phyloP scores from a whole-genome alignment of 1,284 basidiomycete species.

The Coniophora puteana region DNA sequence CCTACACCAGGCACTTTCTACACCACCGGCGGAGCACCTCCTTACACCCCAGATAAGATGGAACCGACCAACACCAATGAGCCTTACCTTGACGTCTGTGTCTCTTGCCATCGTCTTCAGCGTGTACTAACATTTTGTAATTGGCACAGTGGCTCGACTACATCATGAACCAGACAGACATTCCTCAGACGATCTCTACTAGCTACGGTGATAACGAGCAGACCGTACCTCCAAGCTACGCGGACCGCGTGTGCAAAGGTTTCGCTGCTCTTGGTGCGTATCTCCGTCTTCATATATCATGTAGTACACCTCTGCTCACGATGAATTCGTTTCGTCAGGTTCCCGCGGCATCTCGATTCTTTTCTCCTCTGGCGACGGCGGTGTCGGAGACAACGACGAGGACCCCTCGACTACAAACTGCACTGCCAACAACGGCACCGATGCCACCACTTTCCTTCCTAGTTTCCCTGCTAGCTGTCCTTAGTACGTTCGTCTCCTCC shows the following conservation, averaged over 20 bases:
- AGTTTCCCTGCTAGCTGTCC: conserved; percentile 39
- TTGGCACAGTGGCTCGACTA: conserved; percentile 56
- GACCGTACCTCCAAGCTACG: conserved; percentile 46
- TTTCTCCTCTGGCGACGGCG: conserved; percentile 59
- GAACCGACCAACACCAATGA: conserved; percentile 42
- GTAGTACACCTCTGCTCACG: no score
- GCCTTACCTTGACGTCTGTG: conserved; percentile 44
- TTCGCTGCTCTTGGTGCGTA: conserved; percentile 51
- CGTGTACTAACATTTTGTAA: not conserved
- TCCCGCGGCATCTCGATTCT: conserved; percentile 53
- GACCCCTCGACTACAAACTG: conserved; percentile 47
- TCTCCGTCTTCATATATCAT: no score
- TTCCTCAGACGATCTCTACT: conserved; percentile 56
- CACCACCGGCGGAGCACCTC: conserved; percentile 51
- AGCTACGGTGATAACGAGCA: conserved; percentile 71
- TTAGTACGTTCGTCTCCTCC: no score
- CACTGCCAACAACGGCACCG: conserved; percentile 53
- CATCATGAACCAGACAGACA: conserved; percentile 29
- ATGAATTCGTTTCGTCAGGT: no score
- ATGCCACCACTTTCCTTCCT: conserved; percentile 50
- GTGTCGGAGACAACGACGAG: conserved; percentile 48
- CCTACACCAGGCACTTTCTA: conserved; percentile 45
- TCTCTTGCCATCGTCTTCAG: conserved; percentile 5
- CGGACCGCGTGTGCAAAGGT: conserved; percentile 50
- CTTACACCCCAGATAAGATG: conserved; percentile 44